Evolutionary conservation across 1,284 basidiomycete genomes (phyloP), one percentile per base, ranked within the genome.

Genomic region (Ceratobasidium theobromae): DNA sequence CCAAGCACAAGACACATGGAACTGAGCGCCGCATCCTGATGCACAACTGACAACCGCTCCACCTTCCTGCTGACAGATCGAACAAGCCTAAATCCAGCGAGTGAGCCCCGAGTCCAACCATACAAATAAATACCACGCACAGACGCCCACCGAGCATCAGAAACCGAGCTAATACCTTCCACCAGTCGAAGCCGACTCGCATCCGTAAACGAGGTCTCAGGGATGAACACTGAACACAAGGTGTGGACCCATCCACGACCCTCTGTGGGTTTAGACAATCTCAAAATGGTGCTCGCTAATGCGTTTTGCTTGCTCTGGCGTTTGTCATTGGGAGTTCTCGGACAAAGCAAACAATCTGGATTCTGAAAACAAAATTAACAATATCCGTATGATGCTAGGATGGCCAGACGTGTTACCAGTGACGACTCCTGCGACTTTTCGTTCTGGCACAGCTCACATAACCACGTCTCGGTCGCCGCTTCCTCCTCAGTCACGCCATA

Each of bases 1-100:
- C 89, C 90, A 97, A 11, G 94, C 96, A 74, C 96, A 99, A 0
- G 91, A 89, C 9, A 89, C 83, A 76, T 99, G 96, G 75, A 88
- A 95, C 66, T 88, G 85, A 57, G 82, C 84, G 5, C 79, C 78
- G 75, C 96, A 70, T 94, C 92, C 41, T 78, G 84, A 77, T 1
- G 60, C 60, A 18, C 96, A 99, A 48, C 84, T 83, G 21, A 96
- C 82, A 54, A 90, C 90, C 0, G 91, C 91, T 12, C 95, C 96
- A 46, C 87, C 86, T 5, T 76, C 75, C 30, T 81, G 77, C 62
- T 84, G 79, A 71, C 97, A 82, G 52, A 82, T 69, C 1, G 71
- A 68, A 71, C 82, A 83, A 0, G 70, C 68, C 80, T 82, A 73
- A 83, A 86, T 74, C 88, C n/a, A n/a, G 55, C 53, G 54, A 51